A percentile compares a stretch with the other conserved stretches of the same genome.
These are phyloP conservation scores for Ambrosiella beaveri DNA, from an alignment of 2,329 filamentous ascomycete genomes.

Conservation along the genomic window DNA sequence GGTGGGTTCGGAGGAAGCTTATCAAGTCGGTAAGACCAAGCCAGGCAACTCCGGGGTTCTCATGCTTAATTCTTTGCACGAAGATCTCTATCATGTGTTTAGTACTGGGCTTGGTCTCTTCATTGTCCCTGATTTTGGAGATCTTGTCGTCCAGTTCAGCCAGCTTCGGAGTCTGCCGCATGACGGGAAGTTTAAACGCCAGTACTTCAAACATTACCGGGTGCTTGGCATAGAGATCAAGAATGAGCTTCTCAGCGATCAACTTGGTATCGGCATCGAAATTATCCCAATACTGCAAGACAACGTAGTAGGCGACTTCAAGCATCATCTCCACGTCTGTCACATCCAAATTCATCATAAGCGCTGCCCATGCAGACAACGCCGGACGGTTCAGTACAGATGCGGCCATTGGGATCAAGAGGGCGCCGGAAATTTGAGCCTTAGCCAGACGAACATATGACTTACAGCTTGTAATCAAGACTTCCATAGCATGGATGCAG, in stretches of 20 bases:
- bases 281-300: slow-evolving; percentile 60
- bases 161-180: slow-evolving; percentile 53
- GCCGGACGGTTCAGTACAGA: slow-evolving; percentile 59
- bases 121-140: slow-evolving; percentile 22
- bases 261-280: slow-evolving; percentile 45
- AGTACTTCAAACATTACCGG: slow-evolving; percentile 42
- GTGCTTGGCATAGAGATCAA: slow-evolving; percentile 47
- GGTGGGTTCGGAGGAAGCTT: slow-evolving; percentile 53
- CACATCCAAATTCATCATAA: slow-evolving; percentile 57
- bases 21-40: slow-evolving; percentile 66
- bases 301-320: slow-evolving; percentile 77
- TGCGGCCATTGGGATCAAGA: slow-evolving; percentile 66
- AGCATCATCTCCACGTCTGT: slow-evolving; percentile 66
- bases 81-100: slow-evolving; percentile 36
- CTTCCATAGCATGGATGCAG: slow-evolving; percentile 67
- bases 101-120: slow-evolving; percentile 25
- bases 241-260: slow-evolving; percentile 45
- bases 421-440: slow-evolving; percentile 86
- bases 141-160: slow-evolving; percentile 50
- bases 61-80: slow-evolving; percentile 55
- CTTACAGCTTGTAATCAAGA: slow-evolving; percentile 66
- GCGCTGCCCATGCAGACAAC: slow-evolving; percentile 67
- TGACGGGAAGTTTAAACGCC: slow-evolving; percentile 61
- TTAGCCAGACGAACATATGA: slow-evolving; percentile 59
- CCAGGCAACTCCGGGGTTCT: slow-evolving; percentile 70